phyloP scores from a whole-genome alignment of 1,284 basidiomycete species.

The Apiotrichum gamsii region DNA sequence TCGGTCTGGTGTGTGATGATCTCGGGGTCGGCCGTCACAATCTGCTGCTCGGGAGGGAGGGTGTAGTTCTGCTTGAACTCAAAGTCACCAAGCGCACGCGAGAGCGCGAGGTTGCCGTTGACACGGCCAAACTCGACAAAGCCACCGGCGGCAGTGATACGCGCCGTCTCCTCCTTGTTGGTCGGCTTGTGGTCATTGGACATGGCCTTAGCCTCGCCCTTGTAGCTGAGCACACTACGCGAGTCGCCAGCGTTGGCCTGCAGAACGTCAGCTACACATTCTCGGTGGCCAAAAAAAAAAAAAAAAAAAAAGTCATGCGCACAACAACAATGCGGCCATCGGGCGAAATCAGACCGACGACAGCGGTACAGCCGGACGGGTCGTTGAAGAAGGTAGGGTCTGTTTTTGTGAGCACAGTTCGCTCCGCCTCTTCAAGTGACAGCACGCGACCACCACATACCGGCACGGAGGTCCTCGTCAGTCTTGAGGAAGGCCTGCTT shows the following conservation, averaged over 20 bases:
- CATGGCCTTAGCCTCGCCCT: slow-evolving; percentile 78
- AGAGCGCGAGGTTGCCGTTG: slow-evolving; percentile 94
- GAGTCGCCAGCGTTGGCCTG: slow-evolving; percentile 99
- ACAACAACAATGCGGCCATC: slow-evolving; percentile 70
- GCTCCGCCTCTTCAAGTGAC: too few species aligned
- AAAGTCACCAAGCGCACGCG: slow-evolving; percentile 93
- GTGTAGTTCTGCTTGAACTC: slow-evolving; percentile 94
- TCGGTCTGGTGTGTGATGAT: slow-evolving; percentile 72
- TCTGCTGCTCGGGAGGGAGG: slow-evolving; percentile 78
- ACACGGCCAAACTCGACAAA: slow-evolving; percentile 97
- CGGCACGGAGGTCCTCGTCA: slow-evolving; percentile 84
- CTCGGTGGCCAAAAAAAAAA: too few species aligned
- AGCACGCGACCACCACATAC: too few species aligned
- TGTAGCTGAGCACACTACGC: slow-evolving; percentile 77
- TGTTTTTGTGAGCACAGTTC: slow-evolving; percentile 43
- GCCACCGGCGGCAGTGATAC: slow-evolving; percentile 89
- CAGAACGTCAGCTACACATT: slow-evolving; percentile 47
- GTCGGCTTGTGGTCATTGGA: slow-evolving; percentile 96
- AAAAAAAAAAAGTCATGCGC: too few species aligned
- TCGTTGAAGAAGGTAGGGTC: slow-evolving; percentile 83
- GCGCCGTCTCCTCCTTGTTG: slow-evolving; percentile 75
- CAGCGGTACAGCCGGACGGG: slow-evolving; percentile 94
- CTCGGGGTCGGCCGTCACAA: slow-evolving; percentile 94
- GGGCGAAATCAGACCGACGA: slow-evolving; percentile 73
- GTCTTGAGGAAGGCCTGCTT: slow-evolving; percentile 88